Percentiles rank a stretch among this genome's conserved stretches.
Conservation (phyloP, 768 basidiomycete genomes). For the Boletales sp. region DNA sequence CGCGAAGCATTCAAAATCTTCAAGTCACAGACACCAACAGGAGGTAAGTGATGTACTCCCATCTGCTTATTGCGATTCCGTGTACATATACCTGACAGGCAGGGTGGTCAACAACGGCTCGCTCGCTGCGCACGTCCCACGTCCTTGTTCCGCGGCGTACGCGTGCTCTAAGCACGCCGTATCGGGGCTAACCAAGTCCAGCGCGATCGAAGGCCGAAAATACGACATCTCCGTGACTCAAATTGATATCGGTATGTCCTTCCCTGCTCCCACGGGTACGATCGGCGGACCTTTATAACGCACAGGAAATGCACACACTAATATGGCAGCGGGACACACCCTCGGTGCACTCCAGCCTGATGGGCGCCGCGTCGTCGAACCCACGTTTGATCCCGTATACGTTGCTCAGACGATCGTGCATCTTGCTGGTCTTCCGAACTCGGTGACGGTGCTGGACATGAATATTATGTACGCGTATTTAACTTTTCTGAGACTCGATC, state of each 20-base stretch:
- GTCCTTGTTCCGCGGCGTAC: slow-evolving; percentile 63
- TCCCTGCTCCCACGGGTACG: too few relatives aligned
- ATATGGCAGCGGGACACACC: slow-evolving; percentile 45
- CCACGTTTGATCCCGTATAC: slow-evolving; percentile 66
- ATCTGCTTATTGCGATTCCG: not conserved
- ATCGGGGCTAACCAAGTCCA: slow-evolving; percentile 69
- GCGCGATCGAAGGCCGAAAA: slow-evolving; percentile 71
- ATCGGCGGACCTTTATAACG: not conserved
- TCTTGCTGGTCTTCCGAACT: slow-evolving; percentile 63
- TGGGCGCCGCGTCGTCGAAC: slow-evolving; percentile 54
- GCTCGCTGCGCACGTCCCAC: slow-evolving; percentile 66
- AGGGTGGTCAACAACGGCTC: slow-evolving; percentile 87
- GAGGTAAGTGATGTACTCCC: slow-evolving; percentile 44
- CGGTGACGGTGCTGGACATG: slow-evolving; percentile 67
- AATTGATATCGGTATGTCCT: slow-evolving; percentile 67
- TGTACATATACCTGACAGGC: slow-evolving; percentile 31
- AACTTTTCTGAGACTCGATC: not conserved
- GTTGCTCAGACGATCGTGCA: slow-evolving; percentile 72
- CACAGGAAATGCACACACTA: slow-evolving; percentile 68
- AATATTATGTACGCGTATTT: slow-evolving; percentile 69
- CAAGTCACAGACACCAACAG: slow-evolving; percentile 68
- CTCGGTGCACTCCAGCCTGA: slow-evolving; percentile 66
- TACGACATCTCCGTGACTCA: slow-evolving; percentile 76
- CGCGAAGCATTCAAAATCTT: slow-evolving; percentile 71
- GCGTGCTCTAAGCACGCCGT: slow-evolving; percentile 82